Conservation (phyloP, 495 filamentous ascomycete species). For the Penicillium psychrofluorescens region DNA sequence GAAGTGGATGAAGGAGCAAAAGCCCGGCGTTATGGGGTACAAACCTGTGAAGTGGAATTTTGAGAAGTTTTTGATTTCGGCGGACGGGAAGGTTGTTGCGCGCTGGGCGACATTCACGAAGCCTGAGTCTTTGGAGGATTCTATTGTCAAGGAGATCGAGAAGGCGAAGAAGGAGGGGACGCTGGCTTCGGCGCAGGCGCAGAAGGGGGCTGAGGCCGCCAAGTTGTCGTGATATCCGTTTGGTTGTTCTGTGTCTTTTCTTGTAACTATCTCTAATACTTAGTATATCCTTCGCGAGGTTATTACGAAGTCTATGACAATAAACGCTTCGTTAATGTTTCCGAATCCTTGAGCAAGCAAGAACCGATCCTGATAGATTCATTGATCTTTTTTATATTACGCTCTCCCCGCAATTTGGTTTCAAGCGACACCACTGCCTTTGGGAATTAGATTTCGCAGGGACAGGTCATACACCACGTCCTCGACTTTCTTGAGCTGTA, state of each 20-base stretch:
- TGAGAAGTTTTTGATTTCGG: conserved; percentile 91
- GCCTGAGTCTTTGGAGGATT: conserved; percentile 68
- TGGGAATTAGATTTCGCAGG: conserved; percentile 71
- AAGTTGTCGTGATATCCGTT: conserved; percentile 12
- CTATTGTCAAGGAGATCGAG: conserved; percentile 69
- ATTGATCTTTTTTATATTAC: background rate
- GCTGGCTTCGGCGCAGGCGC: conserved; percentile 15
- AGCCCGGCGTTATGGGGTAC: conserved; percentile 76
- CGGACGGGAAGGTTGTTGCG: conserved; percentile 72
- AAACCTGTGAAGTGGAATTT: conserved; percentile 96
- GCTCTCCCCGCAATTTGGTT: background rate
- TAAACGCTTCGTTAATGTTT: background rate
- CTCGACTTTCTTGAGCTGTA: conserved; percentile 85
- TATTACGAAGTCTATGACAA: conserved; percentile 3
- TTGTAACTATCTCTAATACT: background rate
- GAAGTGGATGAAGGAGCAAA: conserved; percentile 80
- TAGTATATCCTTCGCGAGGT: background rate
- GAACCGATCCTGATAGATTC: background rate
- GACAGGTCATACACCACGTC: conserved; percentile 95
- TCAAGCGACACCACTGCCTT: conserved; percentile 15
- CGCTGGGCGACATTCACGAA: conserved; percentile 82
- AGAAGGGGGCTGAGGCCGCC: conserved; percentile 10
- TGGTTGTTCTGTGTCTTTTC: conserved; percentile 4
- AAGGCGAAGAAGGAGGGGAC: conserved; percentile 31
- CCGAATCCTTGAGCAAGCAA: background rate